phyloP scores from a whole-genome alignment of 2,329 filamentous ascomycete species.

The Sordariomycetes sp. region DNA sequence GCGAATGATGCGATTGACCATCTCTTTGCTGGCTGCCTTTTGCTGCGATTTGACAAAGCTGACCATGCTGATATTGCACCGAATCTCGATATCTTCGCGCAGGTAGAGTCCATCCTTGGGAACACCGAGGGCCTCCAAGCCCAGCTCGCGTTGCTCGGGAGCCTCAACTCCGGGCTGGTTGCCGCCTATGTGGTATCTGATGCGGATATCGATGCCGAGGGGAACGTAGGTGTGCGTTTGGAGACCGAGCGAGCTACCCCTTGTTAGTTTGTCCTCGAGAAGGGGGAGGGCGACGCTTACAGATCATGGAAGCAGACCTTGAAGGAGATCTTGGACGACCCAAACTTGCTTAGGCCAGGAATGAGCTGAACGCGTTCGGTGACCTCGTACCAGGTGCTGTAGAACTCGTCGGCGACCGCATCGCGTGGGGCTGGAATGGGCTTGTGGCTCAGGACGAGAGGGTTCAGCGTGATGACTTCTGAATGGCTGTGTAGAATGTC shows the following conservation, averaged over 20 bases:
- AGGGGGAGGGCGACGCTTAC: too few species aligned
- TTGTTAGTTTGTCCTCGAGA: too few species aligned
- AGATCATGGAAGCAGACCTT: constrained; percentile 65
- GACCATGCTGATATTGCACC: constrained; percentile 57
- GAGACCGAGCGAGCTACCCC: constrained; percentile 61
- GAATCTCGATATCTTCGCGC: constrained; percentile 62
- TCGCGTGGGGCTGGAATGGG: constrained; percentile 58
- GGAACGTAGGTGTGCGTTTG: constrained; percentile 66
- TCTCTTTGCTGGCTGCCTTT: constrained; percentile 57
- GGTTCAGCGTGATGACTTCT: constrained; percentile 63
- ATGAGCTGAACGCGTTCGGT: constrained; percentile 59
- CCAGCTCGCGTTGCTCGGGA: constrained; percentile 52
- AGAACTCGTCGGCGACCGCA: constrained; percentile 61
- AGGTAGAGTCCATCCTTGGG: constrained; percentile 59
- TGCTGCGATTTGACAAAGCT: constrained; percentile 58
- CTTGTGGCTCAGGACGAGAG: constrained; percentile 55
- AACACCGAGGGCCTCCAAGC: constrained; percentile 45
- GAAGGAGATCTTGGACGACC: constrained; percentile 57
- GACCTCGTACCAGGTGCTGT: constrained; percentile 68
- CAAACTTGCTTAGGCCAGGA: constrained; percentile 56
- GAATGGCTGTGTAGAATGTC: constrained; percentile 64
- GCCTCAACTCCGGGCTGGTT: constrained; percentile 59
- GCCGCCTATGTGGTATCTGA: constrained; percentile 58
- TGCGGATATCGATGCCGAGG: constrained; percentile 56
- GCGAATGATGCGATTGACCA: constrained; percentile 60